phyloP scores from a whole-genome alignment of 805 yeast species.

The Candida tibetensis region DNA sequence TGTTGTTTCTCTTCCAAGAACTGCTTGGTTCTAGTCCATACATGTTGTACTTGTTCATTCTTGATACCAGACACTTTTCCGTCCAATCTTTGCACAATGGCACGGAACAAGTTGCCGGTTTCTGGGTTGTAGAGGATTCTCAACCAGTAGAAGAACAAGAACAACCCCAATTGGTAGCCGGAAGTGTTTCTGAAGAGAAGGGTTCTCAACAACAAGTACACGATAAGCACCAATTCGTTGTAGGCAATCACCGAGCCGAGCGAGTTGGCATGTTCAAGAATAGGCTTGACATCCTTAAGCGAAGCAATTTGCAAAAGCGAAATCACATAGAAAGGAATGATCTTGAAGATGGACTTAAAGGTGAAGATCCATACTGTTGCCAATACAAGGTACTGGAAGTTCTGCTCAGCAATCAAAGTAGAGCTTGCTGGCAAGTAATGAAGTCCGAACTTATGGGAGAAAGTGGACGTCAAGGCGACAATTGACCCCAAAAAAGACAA shows the following conservation, averaged over 20 bases:
- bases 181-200: slow-evolving; percentile 61
- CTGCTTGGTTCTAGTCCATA: slow-evolving; percentile 35
- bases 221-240: slow-evolving; percentile 55
- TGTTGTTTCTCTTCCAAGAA: slow-evolving; percentile 27
- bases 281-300: slow-evolving; percentile 37
- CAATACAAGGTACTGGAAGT: slow-evolving; percentile 65
- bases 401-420: slow-evolving; percentile 66
- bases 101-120: slow-evolving; percentile 42
- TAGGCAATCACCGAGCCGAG: slow-evolving; percentile 53
- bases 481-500: slow-evolving; percentile 56
- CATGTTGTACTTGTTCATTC: slow-evolving; percentile 41
- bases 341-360: slow-evolving; percentile 61
- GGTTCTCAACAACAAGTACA: slow-evolving; percentile 57
- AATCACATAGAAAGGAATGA: slow-evolving; percentile 57
- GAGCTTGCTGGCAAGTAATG: slow-evolving; percentile 57
- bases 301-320: slow-evolving; percentile 56
- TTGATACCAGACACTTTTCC: slow-evolving; percentile 38
- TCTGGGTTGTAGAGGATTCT: slow-evolving; percentile 56
- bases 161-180: slow-evolving; percentile 63
- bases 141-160: slow-evolving; percentile 65
- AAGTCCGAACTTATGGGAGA: slow-evolving; percentile 58
- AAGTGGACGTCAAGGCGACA: slow-evolving; percentile 49
- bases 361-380: slow-evolving; percentile 60
- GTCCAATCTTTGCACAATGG: slow-evolving; percentile 44
- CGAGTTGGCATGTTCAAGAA: slow-evolving; percentile 35